phyloP scores from a whole-genome alignment of 345 rosid genomes.

The Bruguiera gymnorhiza region DNA sequence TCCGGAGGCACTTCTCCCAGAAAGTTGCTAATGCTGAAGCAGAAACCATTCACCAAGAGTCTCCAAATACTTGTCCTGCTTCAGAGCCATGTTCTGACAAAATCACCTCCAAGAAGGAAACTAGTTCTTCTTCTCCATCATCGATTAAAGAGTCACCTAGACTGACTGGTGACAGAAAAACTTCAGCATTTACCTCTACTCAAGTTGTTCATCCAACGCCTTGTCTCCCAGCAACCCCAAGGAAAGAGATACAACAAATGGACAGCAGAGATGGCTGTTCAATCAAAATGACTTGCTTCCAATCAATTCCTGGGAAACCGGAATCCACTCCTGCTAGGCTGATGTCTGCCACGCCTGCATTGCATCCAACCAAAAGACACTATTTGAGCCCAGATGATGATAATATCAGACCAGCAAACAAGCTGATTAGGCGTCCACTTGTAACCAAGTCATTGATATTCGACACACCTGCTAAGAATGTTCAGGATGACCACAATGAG shows the following conservation, averaged over 20 bases:
- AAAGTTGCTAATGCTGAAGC: conserved; percentile 11
- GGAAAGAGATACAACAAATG: conserved; percentile 26
- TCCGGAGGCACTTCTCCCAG: conserved; percentile 43
- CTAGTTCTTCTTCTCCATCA: conserved; percentile 18
- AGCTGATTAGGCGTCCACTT: conserved; percentile 59
- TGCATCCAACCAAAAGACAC: conserved; percentile 48
- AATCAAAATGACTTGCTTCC: conserved; percentile 19
- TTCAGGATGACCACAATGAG: conserved; percentile 25
- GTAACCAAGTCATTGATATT: conserved; percentile 60
- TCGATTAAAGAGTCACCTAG: conserved; percentile 23
- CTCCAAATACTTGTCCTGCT: conserved; percentile 11
- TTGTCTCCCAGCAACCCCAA: conserved; percentile 38
- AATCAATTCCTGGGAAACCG: conserved; percentile 61
- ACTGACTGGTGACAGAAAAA: conserved; percentile 7
- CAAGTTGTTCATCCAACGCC: neutral
- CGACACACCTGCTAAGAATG: conserved; percentile 43
- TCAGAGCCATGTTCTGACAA: conserved; percentile 9
- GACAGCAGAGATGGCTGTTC: conserved; percentile 20
- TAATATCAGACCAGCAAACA: conserved; percentile 35
- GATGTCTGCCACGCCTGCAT: conserved; percentile 43
- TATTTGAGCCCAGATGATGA: conserved; percentile 47
- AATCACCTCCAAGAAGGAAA: conserved; percentile 20
- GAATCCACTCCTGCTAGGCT: conserved; percentile 51
- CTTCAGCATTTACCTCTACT: conserved; percentile 4
- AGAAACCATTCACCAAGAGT: neutral